Percentiles rank a stretch among this genome's conserved stretches.
These are phyloP conservation scores for Amesomyces nigricolor DNA, from an alignment of 2,329 filamentous ascomycete genomes.

Conservation along the genomic window DNA sequence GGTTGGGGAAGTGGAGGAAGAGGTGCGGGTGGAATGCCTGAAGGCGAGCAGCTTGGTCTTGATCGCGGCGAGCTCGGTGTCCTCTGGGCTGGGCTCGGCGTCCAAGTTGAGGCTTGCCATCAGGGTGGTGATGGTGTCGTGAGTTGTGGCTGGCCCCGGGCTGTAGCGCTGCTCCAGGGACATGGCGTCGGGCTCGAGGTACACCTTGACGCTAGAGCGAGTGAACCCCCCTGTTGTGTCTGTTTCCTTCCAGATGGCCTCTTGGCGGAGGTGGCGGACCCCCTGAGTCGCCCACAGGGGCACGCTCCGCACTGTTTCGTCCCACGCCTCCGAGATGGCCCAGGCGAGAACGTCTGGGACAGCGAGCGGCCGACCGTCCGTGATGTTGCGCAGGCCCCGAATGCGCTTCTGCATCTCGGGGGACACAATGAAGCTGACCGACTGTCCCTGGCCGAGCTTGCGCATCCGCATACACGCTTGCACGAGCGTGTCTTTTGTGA, in stretches of 20 bases:
- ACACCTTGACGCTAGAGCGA: conserved; percentile 20
- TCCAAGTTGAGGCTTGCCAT: neutral
- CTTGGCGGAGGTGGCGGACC: conserved; percentile 41
- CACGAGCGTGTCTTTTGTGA: conserved; percentile 64
- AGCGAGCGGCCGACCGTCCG: conserved; percentile 28
- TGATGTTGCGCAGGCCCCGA: conserved; percentile 39
- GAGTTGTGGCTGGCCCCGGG: conserved; percentile 26
- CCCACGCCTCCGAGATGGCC: conserved; percentile 53
- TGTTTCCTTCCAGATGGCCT: conserved; percentile 32
- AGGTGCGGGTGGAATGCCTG: too few relatives aligned
- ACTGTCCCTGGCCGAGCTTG: conserved; percentile 61
- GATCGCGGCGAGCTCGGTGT: conserved; percentile 29
- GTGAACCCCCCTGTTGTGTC: conserved; percentile 20
- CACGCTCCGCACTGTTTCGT: conserved; percentile 43
- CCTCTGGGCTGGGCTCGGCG: neutral
- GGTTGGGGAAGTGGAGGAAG: conserved; percentile 23
- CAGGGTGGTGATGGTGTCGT: conserved; percentile 1
- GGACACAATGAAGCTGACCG: conserved; percentile 55
- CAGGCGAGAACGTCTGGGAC: conserved; percentile 54
- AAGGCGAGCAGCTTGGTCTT: conserved; percentile 35
- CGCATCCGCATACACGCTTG: conserved; percentile 72
- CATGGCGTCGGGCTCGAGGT: conserved; percentile 52
- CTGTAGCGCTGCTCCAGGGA: conserved; percentile 48
- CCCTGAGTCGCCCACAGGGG: conserved; percentile 59
- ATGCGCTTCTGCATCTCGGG: conserved; percentile 47